A percentile compares a stretch with the other conserved stretches of the same genome.
These are phyloP conservation scores for Miscanthus lutarioriparius DNA, from an alignment of 176 grass and related monocot species.

Conservation along the genomic window DNA sequence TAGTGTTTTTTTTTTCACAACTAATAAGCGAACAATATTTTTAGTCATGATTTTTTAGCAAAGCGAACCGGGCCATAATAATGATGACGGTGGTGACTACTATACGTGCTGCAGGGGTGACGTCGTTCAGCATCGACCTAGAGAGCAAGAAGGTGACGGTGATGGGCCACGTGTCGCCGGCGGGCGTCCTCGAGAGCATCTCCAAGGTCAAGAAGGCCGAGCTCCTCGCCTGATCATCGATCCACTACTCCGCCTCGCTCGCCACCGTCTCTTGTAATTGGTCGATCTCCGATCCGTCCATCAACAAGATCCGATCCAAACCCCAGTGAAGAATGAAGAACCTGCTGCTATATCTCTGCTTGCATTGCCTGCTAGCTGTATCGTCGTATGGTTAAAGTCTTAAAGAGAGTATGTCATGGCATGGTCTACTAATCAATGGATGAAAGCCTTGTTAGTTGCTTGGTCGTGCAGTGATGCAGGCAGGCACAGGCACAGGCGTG, in stretches of 20 bases:
- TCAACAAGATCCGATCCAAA: not conserved
- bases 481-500: too few species aligned
- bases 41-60: too few species aligned
- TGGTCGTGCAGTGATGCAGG: too few species aligned
- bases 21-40: too few species aligned
- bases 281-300: not conserved
- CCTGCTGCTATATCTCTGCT: not conserved
- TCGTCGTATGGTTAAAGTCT: not conserved
- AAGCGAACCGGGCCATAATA: too few species aligned
- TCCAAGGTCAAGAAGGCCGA: conserved; percentile 99
- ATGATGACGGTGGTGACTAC: too few species aligned
- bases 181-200: conserved; percentile 91
- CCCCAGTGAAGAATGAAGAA: not conserved
- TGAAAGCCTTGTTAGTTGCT: too few species aligned
- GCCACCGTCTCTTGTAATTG: too few species aligned
- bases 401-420: too few species aligned
- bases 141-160: conserved; percentile 99
- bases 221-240: conserved; percentile 55
- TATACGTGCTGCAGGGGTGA: conserved; percentile 61
- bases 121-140: conserved; percentile 99
- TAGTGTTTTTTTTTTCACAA: too few species aligned
- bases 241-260: too few species aligned
- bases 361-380: not conserved
- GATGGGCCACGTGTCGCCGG: conserved; percentile 96
- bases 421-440: not conserved